A percentile compares a stretch with the other conserved stretches of the same genome.
Conservation (phyloP, 768 basidiomycete genomes). For the Leccinum subgranulosum region DNA sequence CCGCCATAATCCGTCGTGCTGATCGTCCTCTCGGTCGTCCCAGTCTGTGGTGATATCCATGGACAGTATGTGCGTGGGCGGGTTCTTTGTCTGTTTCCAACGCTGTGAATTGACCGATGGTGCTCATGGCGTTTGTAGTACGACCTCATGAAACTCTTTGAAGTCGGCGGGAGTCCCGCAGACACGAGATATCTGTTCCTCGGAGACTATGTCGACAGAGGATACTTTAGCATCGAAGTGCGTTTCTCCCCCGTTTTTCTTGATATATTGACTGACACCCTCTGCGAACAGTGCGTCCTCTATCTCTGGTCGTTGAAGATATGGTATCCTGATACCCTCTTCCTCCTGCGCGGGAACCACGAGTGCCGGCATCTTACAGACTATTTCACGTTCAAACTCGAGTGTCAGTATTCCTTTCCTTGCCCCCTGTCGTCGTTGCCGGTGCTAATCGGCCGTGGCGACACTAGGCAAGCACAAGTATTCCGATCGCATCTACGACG, state of each 20-base stretch:
- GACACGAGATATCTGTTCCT: constrained; percentile 91
- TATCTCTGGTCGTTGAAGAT: constrained; percentile 99
- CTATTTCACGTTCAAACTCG: constrained; percentile 98
- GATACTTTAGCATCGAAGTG: constrained; percentile 92
- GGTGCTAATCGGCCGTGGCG: not conserved
- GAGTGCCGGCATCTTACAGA: constrained; percentile 98
- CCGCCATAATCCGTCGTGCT: not conserved
- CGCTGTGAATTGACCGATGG: constrained; percentile 16
- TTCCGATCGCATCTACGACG: constrained; percentile 93
- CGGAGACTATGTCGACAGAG: constrained; percentile 91
- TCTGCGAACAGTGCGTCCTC: constrained; percentile 72
- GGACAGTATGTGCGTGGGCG: constrained; percentile 87
- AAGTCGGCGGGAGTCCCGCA: constrained; percentile 92
- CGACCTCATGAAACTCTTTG: constrained; percentile 93
- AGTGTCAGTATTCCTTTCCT: constrained; percentile 58
- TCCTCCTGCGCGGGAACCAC: constrained; percentile 96
- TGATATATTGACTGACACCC: constrained; percentile 1
- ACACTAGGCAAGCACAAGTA: constrained; percentile 95
- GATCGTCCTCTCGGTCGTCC: constrained; percentile 3
- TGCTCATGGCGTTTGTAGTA: constrained; percentile 48
- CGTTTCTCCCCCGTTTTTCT: constrained; percentile 8
- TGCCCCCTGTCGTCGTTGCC: too few species aligned
- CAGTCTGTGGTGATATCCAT: constrained; percentile 97
- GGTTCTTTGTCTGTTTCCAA: constrained; percentile 2
- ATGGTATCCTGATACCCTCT: constrained; percentile 97